phyloP scores from a whole-genome alignment of 805 yeast genomes.

The Barnettozyma sucrosica region DNA sequence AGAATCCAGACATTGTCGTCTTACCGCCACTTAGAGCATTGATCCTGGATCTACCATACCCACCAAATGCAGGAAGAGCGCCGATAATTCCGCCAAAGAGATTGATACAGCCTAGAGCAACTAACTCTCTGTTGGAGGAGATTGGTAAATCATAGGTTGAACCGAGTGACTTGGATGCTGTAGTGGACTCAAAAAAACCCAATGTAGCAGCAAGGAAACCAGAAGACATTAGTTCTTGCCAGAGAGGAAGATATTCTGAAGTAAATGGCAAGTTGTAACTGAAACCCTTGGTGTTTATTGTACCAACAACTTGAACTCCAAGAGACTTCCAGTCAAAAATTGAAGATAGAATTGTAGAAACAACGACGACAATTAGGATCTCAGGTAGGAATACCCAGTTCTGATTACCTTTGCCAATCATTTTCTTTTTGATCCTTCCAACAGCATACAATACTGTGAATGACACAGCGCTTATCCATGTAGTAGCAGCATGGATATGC shows the following conservation, averaged over 20 bases:
- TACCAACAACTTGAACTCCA: slow-evolving; percentile 70
- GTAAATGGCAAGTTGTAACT: slow-evolving; percentile 56
- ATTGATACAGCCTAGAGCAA: slow-evolving; percentile 81
- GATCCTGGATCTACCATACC: slow-evolving; percentile 88
- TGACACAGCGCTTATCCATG: slow-evolving; percentile 50
- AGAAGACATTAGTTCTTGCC: slow-evolving; percentile 55
- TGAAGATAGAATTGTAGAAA: slow-evolving; percentile 51
- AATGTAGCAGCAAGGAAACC: slow-evolving; percentile 75
- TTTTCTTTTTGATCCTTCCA: slow-evolving; percentile 37
- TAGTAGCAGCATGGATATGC: slow-evolving; percentile 52
- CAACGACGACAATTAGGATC: slow-evolving; percentile 63
- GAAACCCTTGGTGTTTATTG: slow-evolving; percentile 45
- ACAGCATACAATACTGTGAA: slow-evolving; percentile 40
- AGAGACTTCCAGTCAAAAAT: slow-evolving; percentile 42
- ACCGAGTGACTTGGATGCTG: slow-evolving; percentile 85
- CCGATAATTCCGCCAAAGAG: slow-evolving; percentile 45
- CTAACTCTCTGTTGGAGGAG: slow-evolving; percentile 84
- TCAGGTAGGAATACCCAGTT: slow-evolving; percentile 73
- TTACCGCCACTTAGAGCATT: slow-evolving; percentile 85
- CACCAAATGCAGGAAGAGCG: slow-evolving; percentile 89
- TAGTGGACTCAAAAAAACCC: slow-evolving; percentile 90
- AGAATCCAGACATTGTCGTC: slow-evolving; percentile 77
- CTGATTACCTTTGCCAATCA: slow-evolving; percentile 26
- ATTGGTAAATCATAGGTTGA: slow-evolving; percentile 64
- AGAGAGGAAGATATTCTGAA: slow-evolving; percentile 36